These are phyloP conservation scores for Massariosphaeria phaeospora DNA, from an alignment of 495 filamentous ascomycete genomes.

Conservation along the genomic window DNA sequence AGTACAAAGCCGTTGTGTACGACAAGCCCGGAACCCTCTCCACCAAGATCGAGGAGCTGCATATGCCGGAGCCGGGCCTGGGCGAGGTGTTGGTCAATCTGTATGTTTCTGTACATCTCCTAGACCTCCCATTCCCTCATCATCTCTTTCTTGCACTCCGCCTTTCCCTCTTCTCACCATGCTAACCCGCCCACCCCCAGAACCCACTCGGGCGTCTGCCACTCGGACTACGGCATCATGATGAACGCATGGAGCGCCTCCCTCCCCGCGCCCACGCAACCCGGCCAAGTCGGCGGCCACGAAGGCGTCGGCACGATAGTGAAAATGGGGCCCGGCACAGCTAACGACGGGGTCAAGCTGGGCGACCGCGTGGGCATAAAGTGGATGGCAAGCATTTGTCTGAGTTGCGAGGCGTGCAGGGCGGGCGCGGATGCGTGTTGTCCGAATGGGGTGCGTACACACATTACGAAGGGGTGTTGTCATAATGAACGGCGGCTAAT, in stretches of 20 bases:
- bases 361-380: constrained; percentile 51
- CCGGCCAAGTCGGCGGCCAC: constrained; percentile 60
- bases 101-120: constrained; percentile 38
- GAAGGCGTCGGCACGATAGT: constrained; percentile 46
- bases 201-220: constrained; percentile 67
- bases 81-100: constrained; percentile 65
- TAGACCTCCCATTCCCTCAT: background rate
- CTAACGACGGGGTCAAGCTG: constrained; percentile 53
- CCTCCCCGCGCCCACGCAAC: constrained; percentile 60
- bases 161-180: background rate
- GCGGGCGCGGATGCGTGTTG: constrained; percentile 25
- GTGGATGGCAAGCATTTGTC: constrained; percentile 48
- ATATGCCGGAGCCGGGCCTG: constrained; percentile 60
- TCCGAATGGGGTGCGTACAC: constrained; percentile 18
- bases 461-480: background rate
- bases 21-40: constrained; percentile 64
- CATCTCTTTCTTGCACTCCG: background rate
- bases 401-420: constrained; percentile 45
- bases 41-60: constrained; percentile 61
- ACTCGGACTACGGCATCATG: constrained; percentile 63
- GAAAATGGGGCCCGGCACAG: constrained; percentile 52
- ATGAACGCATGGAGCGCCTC: constrained; percentile 49
- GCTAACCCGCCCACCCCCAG: constrained; percentile 36
- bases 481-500: background rate
- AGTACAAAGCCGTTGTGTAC: constrained; percentile 64